phyloP scores from a whole-genome alignment of 2,329 filamentous ascomycete genomes.

The Aspergillus tanneri region DNA sequence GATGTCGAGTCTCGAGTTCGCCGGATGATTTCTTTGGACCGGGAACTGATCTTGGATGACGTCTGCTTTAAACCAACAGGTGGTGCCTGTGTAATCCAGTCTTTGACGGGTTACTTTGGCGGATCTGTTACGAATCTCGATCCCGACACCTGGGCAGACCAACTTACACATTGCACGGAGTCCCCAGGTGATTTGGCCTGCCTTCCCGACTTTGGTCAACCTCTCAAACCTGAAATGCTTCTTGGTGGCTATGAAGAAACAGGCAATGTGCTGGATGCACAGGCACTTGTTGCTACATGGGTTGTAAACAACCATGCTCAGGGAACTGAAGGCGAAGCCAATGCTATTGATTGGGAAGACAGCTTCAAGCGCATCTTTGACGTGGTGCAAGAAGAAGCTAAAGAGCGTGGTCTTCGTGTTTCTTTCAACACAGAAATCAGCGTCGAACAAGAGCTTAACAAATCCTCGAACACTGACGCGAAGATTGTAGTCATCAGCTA shows the following conservation, averaged over 20 bases:
- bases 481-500: conserved; percentile 97
- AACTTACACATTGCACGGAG: conserved; percentile 70
- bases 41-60: conserved; percentile 70
- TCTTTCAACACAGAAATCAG: conserved; percentile 97
- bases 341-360: conserved; percentile 86
- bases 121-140: conserved; percentile 63
- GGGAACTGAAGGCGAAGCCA: conserved; percentile 66
- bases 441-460: conserved; percentile 92
- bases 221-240: conserved; percentile 79
- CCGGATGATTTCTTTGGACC: conserved; percentile 67
- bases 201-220: conserved; percentile 84
- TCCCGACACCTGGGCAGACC: conserved; percentile 67
- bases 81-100: conserved; percentile 87
- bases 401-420: conserved; percentile 72
- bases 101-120: conserved; percentile 84
- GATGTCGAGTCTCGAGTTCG: conserved; percentile 77
- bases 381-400: conserved; percentile 77
- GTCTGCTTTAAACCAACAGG: conserved; percentile 94
- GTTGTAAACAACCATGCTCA: conserved; percentile 85
- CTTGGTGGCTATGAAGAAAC: conserved; percentile 73
- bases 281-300: conserved; percentile 88
- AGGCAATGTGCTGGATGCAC: conserved; percentile 67
- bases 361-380: conserved; percentile 72
- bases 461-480: conserved; percentile 96
- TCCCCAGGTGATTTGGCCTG: conserved; percentile 72